Base-by-base conservation (phyloP, 2,329 filamentous ascomycete species). In the Endothia cerciana region DNA sequence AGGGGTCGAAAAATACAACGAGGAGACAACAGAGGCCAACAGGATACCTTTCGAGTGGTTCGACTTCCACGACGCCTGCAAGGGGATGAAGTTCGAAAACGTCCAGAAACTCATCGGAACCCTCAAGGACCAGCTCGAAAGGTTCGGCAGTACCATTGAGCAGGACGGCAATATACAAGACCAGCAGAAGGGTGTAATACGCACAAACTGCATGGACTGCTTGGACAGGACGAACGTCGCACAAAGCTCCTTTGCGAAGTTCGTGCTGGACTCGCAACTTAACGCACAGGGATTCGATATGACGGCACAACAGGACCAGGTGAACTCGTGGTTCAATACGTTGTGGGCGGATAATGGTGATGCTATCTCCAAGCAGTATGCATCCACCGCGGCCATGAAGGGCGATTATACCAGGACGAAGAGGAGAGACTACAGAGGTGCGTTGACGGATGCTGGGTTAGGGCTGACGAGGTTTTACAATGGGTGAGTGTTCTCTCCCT, bases 161-260 rank as follows among this genome's bases (percentile, higher is more conserved):
- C 72, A 77, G 15, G 77, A 80, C 22, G 83, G 82, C 2, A 74
- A 77, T 38, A 66, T 85, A 17, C 71, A 77, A 19, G 71, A 74
- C 4, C 80, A 75, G 57, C 94, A 97, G 75, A 83, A 80, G 33
- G 94, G 94, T 1, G 87, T 97, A 7, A 76, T 98, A n/a, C 86
- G 95, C 64, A 97, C 93, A 1, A 99, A 99, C 74, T 99, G 95
- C 77, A 98, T 99, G 95, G 95, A 99, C 74, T 99, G 95, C 72
- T 81, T 99, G 11, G 95, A 99, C 75, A 88, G 95, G 28, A 99
- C 95, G 1, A 98, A 98, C 71, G 94, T 99, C 28, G 93, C 94
- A 49, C 94, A 98, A 77, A 97, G 92, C 73, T 95, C 93, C 0
- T 94, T 94, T 74, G 95, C 87, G 5, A 91, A 93, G 73, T 88